Base-by-base conservation (phyloP, 352 stramenopile genomes). In the Thraustochytrium striatum region DNA sequence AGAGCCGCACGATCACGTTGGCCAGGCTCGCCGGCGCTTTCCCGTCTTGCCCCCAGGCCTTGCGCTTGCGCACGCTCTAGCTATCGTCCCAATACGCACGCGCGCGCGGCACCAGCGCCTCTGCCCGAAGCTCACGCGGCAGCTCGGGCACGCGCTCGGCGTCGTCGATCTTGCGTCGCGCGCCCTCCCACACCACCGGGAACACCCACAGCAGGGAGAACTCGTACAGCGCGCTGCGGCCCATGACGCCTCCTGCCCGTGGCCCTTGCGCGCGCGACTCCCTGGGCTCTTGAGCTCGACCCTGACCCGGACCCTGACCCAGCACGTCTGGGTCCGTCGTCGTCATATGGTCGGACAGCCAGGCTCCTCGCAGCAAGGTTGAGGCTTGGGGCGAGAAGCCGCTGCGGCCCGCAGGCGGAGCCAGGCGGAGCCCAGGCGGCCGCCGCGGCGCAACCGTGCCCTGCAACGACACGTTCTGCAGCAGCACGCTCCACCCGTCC, bases 131-230 rank as follows among this genome's bases (percentile, higher is more conserved):
- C 21, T 3, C 11, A 3, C 13, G 2, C 8, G 65, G 65, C 65
- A 75, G 65, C 3, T 59, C 32, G 28, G 65, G 65, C 32, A 41
- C 33, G n/a, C 19, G 19, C 32, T 75, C 41, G 9, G 61, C n/a
- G 65, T 25, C 38, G 21, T 58, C 43, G 33, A 70, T 50, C 5
- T 36, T 2, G 8, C 21, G 39, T 41, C 65, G 3, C 28, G n/a
- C 65, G n/a, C 65, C 65, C 16, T 13, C 2, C 5, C 41, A 21
- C 43, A 65, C 65, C 65, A 75, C 32, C 11, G 65, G 65, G 32
- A 75, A 75, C 41, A 75, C 30, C 65, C 65, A 75, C 25, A 75
- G n/a, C 39, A 75, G 50, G 21, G 65, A 75, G 38, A 70, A 75
- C 65, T 75, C 65, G 13, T 52, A 44, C 13, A 39, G 3, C 59